Percentiles rank a stretch among this genome's conserved stretches.
These are phyloP conservation scores for Metarhizium humberi DNA, from an alignment of 2,329 filamentous ascomycete genomes.

Conservation along the genomic window DNA sequence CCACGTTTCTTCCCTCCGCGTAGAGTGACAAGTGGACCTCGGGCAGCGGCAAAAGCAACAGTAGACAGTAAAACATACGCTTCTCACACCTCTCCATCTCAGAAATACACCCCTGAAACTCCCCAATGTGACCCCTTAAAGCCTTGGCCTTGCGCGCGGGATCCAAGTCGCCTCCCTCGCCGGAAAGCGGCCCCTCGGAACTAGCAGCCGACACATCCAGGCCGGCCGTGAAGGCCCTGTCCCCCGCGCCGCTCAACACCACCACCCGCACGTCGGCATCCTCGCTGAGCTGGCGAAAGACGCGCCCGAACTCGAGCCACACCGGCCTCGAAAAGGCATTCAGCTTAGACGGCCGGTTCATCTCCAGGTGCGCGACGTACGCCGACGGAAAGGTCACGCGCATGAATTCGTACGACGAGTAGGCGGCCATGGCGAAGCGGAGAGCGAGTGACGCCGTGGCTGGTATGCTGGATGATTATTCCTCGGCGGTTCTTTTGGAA, in stretches of 20 bases:
- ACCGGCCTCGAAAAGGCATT: constrained; percentile 81
- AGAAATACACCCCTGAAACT: constrained; percentile 73
- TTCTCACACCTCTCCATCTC: constrained; percentile 83
- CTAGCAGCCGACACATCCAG: constrained; percentile 70
- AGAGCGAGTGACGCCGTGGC: no score
- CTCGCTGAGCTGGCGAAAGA: constrained; percentile 64
- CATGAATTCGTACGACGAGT: constrained; percentile 56
- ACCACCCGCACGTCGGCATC: constrained; percentile 68
- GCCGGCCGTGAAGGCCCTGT: constrained; percentile 76
- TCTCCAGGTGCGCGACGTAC: constrained; percentile 83
- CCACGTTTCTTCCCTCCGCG: constrained; percentile 20
- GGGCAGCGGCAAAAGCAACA: neutral
- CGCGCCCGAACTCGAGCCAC: constrained; percentile 69
- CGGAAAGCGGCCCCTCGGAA: constrained; percentile 35
- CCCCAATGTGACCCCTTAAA: constrained; percentile 59
- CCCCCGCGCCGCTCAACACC: constrained; percentile 71
- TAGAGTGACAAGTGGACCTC: neutral
- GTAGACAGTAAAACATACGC: constrained; percentile 32
- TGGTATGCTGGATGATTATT: no score
- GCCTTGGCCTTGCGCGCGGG: constrained; percentile 52
- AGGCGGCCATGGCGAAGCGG: constrained; percentile 8
- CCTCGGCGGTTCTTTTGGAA: no score
- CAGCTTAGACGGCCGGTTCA: constrained; percentile 77
- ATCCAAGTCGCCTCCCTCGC: constrained; percentile 34
- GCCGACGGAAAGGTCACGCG: constrained; percentile 61